Base-by-base conservation (phyloP, 352 stramenopile species). In the Phytopythium vexans region DNA sequence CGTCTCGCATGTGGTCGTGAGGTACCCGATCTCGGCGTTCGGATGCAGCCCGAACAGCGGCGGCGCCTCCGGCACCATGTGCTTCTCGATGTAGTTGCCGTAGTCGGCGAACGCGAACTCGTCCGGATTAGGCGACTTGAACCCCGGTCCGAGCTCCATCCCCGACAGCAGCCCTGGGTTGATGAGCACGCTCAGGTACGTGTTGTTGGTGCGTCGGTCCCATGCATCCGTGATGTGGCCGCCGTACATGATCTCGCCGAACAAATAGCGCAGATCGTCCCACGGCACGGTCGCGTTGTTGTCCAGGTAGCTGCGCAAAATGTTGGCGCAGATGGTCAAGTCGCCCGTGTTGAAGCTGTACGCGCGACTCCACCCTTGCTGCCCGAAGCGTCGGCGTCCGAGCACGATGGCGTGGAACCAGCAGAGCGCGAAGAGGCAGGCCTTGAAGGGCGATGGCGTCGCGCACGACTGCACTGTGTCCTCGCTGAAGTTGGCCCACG, bases 231-330 rank as follows among this genome's bases (percentile, higher is more conserved):
- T 98, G 55, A 98, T 98, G 60, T 98, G 93, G 8, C 94, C 94
- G 35, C 94, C 94, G 70, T 98, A 98, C 94, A 98, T 98, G 71
- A 98, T 98, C 68, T 98, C 93, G 33, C 94, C 94, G 62, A 98
- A 98, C 41, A 98, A 88, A 62, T 98, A 98, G 11, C 95, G 86
- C 6, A 98, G 60, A 72, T 98, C 95, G 66, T 98, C 92, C 93
- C 93, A 98, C 10, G 93, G 93, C 45, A 98, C 88, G 42, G 37
- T 27, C 6, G 67, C 62, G 56, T 97, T 97, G 68, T 94, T 94
- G 73, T 98, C 89, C 56, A 98, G 62, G 65, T 98, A 98, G 50
- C 82, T 92, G 49, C 90, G 71, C 31, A 98, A 58, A 41, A 98
- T 97, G 54, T 98, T 98, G 34, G 82, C 82, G 62, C 94, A 98